Base-by-base conservation (phyloP, 495 filamentous ascomycete genomes). In the Penicillium verhagenii region DNA sequence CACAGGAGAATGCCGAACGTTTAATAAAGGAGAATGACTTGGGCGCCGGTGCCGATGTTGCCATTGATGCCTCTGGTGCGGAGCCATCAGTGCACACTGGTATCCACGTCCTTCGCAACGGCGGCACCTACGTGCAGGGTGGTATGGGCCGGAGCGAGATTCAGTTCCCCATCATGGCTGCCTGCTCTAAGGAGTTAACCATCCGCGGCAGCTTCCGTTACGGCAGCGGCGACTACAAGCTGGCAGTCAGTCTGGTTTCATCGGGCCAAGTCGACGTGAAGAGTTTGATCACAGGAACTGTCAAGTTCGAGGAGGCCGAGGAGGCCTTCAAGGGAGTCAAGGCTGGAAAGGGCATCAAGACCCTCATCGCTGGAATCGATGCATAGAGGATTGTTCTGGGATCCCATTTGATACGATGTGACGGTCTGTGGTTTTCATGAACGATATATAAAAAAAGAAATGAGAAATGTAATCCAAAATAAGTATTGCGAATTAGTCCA, bases 121-220 rank as follows among this genome's bases (percentile, higher is more conserved):
- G 81, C 8, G 82, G 82, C 11, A 83, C 74, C 6, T 85, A 80
- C 55, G 82, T 86, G 3, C 82, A 87, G 61, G 81, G 77, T 39
- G 83, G 82, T 14, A 80, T 86, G 77, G 82, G 81, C 0, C 76
- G 76, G 44, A 76, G 75, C 56, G 79, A 82, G 61, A 77, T 82
- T 40, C 64, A 58, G 2, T 81, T 84, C 61, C 81, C 82, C 1
- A 84, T 85, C 55, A 81, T 78, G 65, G 76, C 73, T 2, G 73
- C 75, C n/a, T 81, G 75, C 61, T 77, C 76, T 14, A 78, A 79
- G 58, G 82, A 78, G 54, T 55, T 83, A 58, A 81, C 65, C 8
- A 43, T 83, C 46, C 78, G 76, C 57, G 79, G 80, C 6, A 77
- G 75, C 47, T 80, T 83, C 60, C 72, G 81, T 24, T 83, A 83